phyloP scores from a whole-genome alignment of 805 yeast genomes.

The Starmera pachycereana region DNA sequence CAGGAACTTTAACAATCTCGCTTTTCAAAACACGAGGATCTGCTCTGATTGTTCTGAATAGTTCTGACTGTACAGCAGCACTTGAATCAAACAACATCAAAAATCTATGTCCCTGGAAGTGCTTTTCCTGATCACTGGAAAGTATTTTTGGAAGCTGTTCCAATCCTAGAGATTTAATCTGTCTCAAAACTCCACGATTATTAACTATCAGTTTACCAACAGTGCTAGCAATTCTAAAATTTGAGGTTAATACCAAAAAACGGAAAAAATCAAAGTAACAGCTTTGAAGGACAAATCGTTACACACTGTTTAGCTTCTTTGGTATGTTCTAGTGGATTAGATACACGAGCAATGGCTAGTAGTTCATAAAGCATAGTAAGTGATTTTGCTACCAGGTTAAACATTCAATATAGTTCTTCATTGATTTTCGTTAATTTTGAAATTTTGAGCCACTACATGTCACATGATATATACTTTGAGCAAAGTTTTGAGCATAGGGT shows the following conservation, averaged over 20 bases:
- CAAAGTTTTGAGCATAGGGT: too few species aligned
- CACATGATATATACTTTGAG: too few species aligned
- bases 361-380: slow-evolving; percentile 74
- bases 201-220: slow-evolving; percentile 74
- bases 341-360: slow-evolving; percentile 78
- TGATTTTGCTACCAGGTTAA: too few species aligned
- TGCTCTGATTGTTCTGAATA: slow-evolving; percentile 64
- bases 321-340: slow-evolving; percentile 41
- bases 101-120: slow-evolving; percentile 86
- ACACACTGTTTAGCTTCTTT: slow-evolving; percentile 53
- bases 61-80: slow-evolving; percentile 77
- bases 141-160: slow-evolving; percentile 71
- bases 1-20: slow-evolving; percentile 47
- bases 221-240: slow-evolving; percentile 38
- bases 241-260: not conserved
- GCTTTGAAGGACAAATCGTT: not conserved
- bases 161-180: slow-evolving; percentile 69
- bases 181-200: slow-evolving; percentile 92
- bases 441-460: too few species aligned
- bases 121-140: slow-evolving; percentile 78
- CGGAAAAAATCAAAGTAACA: not conserved
- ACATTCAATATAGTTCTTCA: too few species aligned
- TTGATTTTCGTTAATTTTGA: too few species aligned
- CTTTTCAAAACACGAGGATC: slow-evolving; percentile 91
- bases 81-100: slow-evolving; percentile 80